Evolutionary conservation across 371 early-diverging fungal genomes (phyloP).

Genomic region (Apophysomyces trapeziformis): DNA sequence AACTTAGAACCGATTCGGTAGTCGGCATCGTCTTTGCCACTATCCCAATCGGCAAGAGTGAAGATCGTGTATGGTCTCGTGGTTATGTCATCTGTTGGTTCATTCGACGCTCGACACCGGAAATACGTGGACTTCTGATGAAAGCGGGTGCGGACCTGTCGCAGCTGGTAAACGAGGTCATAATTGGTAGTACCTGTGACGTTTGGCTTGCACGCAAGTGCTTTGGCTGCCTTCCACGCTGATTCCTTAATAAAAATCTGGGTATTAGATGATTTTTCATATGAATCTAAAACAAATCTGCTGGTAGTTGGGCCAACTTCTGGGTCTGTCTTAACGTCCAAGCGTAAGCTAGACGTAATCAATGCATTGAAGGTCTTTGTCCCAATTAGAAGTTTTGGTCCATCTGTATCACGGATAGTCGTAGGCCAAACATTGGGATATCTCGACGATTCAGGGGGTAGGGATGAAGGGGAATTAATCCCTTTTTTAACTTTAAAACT

Average conservation of each 20-base stretch:
- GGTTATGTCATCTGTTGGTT: not conserved
- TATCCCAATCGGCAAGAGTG: not conserved
- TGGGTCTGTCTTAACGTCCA: slow-evolving; percentile 5
- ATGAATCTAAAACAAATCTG: not conserved
- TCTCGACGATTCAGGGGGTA: not conserved
- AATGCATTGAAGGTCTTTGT: slow-evolving; percentile 14
- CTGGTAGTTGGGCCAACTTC: slow-evolving; percentile 8
- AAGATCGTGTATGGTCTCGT: not conserved
- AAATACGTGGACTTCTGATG: not conserved
- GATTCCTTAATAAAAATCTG: not conserved
- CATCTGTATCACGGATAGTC: not conserved
- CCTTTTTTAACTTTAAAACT: not conserved
- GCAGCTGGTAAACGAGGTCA: not conserved
- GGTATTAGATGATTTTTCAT: not conserved
- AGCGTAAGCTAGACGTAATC: slow-evolving; percentile 14
- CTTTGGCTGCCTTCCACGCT: not conserved
- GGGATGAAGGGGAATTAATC: not conserved
- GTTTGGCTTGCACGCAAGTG: not conserved
- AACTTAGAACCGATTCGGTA: not conserved
- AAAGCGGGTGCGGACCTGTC: not conserved
- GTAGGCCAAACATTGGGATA: slow-evolving; percentile 7
- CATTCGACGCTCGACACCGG: not conserved
- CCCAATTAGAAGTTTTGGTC: slow-evolving; percentile 11
- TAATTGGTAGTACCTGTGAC: not conserved
- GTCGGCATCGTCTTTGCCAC: not conserved